Percentiles rank a stretch among this genome's conserved stretches.
These are phyloP conservation scores for Phytophthora quininea DNA, from an alignment of 352 stramenopile genomes.

Conservation along the genomic window DNA sequence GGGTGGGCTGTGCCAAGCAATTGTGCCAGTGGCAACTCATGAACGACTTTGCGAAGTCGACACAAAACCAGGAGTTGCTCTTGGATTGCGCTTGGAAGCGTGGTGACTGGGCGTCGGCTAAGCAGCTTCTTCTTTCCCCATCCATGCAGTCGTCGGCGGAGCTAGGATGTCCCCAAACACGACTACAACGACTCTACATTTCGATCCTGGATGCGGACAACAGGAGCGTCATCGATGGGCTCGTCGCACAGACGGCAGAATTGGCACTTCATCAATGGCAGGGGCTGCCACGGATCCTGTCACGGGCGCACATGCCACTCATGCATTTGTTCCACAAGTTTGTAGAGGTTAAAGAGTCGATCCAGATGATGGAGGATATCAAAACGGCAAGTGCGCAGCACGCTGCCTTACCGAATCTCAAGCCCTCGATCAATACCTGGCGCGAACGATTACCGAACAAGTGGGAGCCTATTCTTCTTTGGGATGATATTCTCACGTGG, in stretches of 20 bases:
- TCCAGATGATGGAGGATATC: conserved; percentile 91
- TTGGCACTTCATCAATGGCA: conserved; percentile 91
- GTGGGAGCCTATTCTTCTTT: conserved; percentile 92
- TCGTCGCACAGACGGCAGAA: conserved; percentile 78
- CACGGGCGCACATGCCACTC: conserved; percentile 77
- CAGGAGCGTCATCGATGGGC: conserved; percentile 61
- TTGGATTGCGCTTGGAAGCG: conserved; percentile 94
- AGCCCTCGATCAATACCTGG: conserved; percentile 93
- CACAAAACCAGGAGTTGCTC: conserved; percentile 91
- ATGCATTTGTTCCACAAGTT: conserved; percentile 93
- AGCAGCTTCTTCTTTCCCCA: conserved; percentile 73
- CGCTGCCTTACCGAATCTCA: conserved; percentile 87
- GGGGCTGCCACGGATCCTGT: conserved; percentile 80
- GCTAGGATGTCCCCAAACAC: conserved; percentile 74
- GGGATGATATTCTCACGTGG: conserved; percentile 95
- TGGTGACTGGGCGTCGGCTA: conserved; percentile 88
- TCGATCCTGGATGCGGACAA: conserved; percentile 88
- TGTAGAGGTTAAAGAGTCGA: conserved; percentile 92
- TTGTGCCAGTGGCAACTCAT: conserved; percentile 93
- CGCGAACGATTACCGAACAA: conserved; percentile 93
- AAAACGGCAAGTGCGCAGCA: conserved; percentile 82
- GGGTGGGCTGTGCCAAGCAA: conserved; percentile 92
- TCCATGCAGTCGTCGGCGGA: conserved; percentile 70
- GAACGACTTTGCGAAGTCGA: conserved; percentile 91
- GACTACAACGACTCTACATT: conserved; percentile 88